Evolutionary conservation across 78 protist species (phyloP), one percentile per base, ranked within the genome.

Genomic region (Thecamonas trahens): DNA sequence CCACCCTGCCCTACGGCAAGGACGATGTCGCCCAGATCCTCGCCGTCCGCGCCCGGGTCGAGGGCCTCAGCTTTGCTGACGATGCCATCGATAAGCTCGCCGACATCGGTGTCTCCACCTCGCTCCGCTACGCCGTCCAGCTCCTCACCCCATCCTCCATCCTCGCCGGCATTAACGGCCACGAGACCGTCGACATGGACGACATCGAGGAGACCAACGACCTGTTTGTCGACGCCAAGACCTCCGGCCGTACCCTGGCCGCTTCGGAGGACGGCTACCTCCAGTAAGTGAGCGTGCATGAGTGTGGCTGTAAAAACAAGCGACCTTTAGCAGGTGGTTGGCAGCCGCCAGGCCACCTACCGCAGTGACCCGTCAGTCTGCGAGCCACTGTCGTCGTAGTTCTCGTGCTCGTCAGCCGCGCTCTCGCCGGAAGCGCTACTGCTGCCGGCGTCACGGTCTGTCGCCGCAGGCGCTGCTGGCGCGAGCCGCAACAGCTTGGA

Each of bases 181-280:
- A 37, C n/a, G 72, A 72, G 14, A 40, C 53, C 26, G 72, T 84
- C 14, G 57, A 77, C 26, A 35, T 17, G n/a, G 84, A 76, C 13
- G 97, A 91, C 58, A 71, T 95, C 44, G 82, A 82, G 38, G 98
- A 93, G n/a, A 72, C 78, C 31, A 66, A 70, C 60, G 37, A 40
- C 31, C 89, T 98, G 54, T 98, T 98, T 82, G 63, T 47, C 60
- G 99, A 98, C 73, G 98, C 99, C 24, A 92, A 93, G 83, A 49
- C 86, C 22, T 88, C 96, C 24, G 98, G 99, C n/a, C 67, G 87
- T 79, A 29, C 83, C 34, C 82, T 98, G 54, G 54, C 26, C 32
- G 87, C 52, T 59, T 6, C 78, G 38, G 78, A 17, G 0, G 47
- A 11, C 22, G 49, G 58, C 14, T 81, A 31, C 69, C 3, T 81